phyloP scores from a whole-genome alignment of 164 flowering plant genomes.

The Annona cherimola region DNA sequence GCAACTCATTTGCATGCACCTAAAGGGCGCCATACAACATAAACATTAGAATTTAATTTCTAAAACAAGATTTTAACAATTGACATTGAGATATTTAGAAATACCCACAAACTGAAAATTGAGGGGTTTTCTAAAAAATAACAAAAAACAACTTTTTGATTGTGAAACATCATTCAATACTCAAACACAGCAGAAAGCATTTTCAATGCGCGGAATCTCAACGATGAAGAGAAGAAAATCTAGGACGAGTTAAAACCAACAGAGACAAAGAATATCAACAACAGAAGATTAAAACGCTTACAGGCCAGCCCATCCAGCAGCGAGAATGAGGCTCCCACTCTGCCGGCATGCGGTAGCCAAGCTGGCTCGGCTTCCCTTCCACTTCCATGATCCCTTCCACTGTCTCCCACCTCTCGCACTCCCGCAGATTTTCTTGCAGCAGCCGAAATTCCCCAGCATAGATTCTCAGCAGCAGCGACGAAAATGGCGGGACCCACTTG shows the following conservation, averaged over 20 bases:
- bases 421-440: neutral
- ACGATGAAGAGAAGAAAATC: neutral
- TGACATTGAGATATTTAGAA: too few relatives aligned
- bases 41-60: too few relatives aligned
- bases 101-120: too few relatives aligned
- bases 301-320: conserved; percentile 98
- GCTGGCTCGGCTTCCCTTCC: conserved; percentile 47
- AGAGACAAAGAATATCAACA: neutral
- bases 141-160: too few relatives aligned
- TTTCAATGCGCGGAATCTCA: neutral
- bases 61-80: too few relatives aligned
- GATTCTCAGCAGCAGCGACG: neutral
- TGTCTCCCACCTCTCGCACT: neutral
- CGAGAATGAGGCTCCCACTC: conserved; percentile 87
- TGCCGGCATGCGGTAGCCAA: conserved; percentile 81
- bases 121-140: too few relatives aligned
- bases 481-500: neutral
- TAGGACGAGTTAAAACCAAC: neutral
- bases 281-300: conserved; percentile 25
- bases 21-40: too few relatives aligned
- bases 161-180: too few relatives aligned
- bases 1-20: too few relatives aligned
- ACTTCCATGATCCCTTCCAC: conserved; percentile 24
- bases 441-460: neutral
- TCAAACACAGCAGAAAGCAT: too few relatives aligned